Percentiles rank a stretch among this genome's conserved stretches.
Evolutionary conservation across 1,139 yeast species (phyloP).

Genomic region (Taphrina sp.): DNA sequence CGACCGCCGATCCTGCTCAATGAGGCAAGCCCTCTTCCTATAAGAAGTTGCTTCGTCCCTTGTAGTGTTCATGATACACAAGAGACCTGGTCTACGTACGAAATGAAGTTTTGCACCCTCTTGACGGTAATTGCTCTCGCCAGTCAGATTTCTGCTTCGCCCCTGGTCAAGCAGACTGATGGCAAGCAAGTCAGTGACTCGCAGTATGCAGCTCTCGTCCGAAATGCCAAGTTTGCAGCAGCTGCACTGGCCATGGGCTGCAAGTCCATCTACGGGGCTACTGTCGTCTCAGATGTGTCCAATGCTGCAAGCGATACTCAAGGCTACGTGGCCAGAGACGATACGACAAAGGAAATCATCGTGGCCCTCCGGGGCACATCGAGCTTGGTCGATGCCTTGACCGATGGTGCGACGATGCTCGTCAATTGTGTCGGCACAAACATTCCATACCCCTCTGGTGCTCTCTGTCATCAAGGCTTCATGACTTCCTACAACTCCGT

Average conservation of each 20-base stretch:
- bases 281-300: not conserved
- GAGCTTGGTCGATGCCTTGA: not conserved
- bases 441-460: not conserved
- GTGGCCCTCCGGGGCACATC: constrained; percentile 1
- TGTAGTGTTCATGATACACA: too few relatives aligned
- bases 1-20: too few relatives aligned
- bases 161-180: too few relatives aligned
- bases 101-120: too few relatives aligned
- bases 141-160: too few relatives aligned
- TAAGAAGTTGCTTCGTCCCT: too few relatives aligned
- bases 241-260: constrained; percentile 3
- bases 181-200: too few relatives aligned
- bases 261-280: not conserved
- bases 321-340: constrained; percentile 3
- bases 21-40: too few relatives aligned
- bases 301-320: not conserved
- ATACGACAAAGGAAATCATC: not conserved
- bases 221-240: not conserved
- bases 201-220: not conserved
- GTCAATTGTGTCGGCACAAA: not conserved
- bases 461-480: not conserved
- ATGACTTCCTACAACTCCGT: constrained; percentile 1
- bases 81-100: too few relatives aligned
- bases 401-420: constrained; percentile 2
- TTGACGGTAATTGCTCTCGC: too few relatives aligned